Base-by-base conservation (phyloP, 1,284 basidiomycete species). In the Cystobasidium slooffiae region DNA sequence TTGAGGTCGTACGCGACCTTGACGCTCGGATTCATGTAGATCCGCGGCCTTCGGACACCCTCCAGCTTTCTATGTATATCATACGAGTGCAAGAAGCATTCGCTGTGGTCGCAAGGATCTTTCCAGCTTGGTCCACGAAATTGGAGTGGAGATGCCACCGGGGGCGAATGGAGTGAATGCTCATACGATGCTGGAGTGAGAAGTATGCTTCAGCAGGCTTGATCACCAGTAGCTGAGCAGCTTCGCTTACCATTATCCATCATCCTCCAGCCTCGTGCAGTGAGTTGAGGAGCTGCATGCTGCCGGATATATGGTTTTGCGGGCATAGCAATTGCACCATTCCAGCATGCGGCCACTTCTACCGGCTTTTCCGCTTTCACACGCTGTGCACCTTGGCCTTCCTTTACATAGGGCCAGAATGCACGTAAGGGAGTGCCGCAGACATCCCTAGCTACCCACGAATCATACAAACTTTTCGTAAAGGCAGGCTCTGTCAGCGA, bases 271-370 rank as follows among this genome's bases (percentile, higher is more conserved):
- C 78, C 79, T 2, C 80, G 77, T 68, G 78, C 76, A 65, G n/a
- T 31, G 14, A 69, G 49, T 31, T 58, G 14, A 8, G 41, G 14
- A 58, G 68, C 24, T 31, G 41, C 67, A 53, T 37, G 49, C 49
- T 43, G 47, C 1, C 43, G 46, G 3, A 86, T 80, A 73, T 87
- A 80, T 41, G 86, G 85, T 58, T 84, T 84, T 0, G 87, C 84
- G 20, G 80, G 77, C 77, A 88, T 86, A 0, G 83, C 85, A 53
- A 85, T 84, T 70, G 87, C 86, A 37, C 88, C 88, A 79, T 88
- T 88, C 88, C 88, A 88, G 81, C 87, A 88, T 0, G 85, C 79
- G 64, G 86, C 85, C 5, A 87, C 87, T 9, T 84, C 83, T n/a
- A 86, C 84, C 0, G 85, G 84, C 46, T 83, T 81, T 43, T 84